Conservation (phyloP, 2,329 filamentous ascomycete genomes). For the Clonostachys chloroleuca region DNA sequence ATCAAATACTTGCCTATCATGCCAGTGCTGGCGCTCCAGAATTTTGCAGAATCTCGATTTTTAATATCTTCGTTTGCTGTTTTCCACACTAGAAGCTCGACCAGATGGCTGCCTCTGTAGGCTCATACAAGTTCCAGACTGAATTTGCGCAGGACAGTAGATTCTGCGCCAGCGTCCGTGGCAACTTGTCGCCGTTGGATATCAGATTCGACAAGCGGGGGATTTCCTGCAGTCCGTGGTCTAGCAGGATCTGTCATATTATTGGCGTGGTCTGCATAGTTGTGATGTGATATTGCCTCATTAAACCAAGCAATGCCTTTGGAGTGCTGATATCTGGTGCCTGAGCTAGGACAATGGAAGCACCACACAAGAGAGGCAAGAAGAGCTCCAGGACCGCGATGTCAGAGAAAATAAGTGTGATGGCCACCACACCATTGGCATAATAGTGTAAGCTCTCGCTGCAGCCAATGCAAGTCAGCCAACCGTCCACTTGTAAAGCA, state of each 20-base stretch:
- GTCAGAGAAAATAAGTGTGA: constrained; percentile 10
- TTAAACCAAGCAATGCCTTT: constrained; percentile 3
- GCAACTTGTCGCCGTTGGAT: constrained; percentile 6
- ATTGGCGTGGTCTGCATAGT: constrained; percentile 10
- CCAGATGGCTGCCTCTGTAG: constrained; percentile 16
- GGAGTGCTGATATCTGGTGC: constrained; percentile 6
- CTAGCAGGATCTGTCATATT: constrained; percentile 10
- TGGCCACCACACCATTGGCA: too few relatives aligned
- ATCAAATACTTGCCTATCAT: too few relatives aligned
- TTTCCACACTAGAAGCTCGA: constrained; percentile 17
- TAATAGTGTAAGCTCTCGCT: too few relatives aligned
- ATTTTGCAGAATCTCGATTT: too few relatives aligned
- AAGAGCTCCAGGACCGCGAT: constrained; percentile 9
- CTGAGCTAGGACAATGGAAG: constrained; percentile 7
- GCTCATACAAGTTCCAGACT: constrained; percentile 19
- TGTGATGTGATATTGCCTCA: constrained; percentile 7
- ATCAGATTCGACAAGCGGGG: constrained; percentile 6
- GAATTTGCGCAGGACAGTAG: constrained; percentile 5
- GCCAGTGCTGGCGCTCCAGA: too few relatives aligned
- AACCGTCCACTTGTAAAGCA: too few relatives aligned
- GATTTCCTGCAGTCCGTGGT: constrained; percentile 6
- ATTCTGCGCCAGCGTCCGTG: constrained; percentile 5
- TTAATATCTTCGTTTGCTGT: too few relatives aligned
- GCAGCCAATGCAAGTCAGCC: too few relatives aligned
- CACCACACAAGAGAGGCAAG: constrained; percentile 8